Evolutionary conservation across 176 grass and related monocot species (phyloP).

Genomic region (Oryza meridionalis): DNA sequence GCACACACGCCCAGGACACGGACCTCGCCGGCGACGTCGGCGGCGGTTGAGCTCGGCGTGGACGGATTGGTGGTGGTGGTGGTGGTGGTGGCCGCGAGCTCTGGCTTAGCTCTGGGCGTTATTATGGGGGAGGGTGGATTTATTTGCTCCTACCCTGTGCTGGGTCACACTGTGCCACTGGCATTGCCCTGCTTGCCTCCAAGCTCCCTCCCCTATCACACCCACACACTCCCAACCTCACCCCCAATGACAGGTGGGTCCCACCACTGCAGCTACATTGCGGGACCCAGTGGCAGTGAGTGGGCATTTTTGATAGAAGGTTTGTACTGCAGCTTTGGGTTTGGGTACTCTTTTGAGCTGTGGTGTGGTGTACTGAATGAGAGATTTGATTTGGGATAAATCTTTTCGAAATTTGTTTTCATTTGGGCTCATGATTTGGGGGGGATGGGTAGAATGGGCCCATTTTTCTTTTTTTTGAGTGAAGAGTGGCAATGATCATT

Average conservation of each 20-base stretch:
- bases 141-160: slow-evolving; percentile 33
- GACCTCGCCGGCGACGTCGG: background rate
- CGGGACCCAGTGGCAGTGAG: background rate
- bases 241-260: background rate
- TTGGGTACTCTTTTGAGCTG: slow-evolving; percentile 39
- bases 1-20: background rate
- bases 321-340: background rate
- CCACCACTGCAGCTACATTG: too few species aligned
- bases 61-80: slow-evolving; percentile 20
- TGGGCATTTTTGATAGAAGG: background rate
- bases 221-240: too few species aligned
- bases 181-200: background rate
- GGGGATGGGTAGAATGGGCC: background rate
- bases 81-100: slow-evolving; percentile 25
- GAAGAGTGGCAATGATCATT: slow-evolving; percentile 41
- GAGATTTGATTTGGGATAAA: slow-evolving; percentile 11
- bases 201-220: too few species aligned
- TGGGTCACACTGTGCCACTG: slow-evolving; percentile 33
- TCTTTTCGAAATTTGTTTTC: slow-evolving; percentile 34
- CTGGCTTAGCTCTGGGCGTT: slow-evolving; percentile 48
- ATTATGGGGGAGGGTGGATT: slow-evolving; percentile 49
- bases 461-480: background rate
- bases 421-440: slow-evolving; percentile 37
- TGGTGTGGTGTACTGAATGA: background rate
- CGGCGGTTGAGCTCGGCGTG: slow-evolving; percentile 6